A percentile compares a stretch with the other conserved stretches of the same genome.
Evolutionary conservation across 805 yeast species (phyloP).

Genomic region (Metschnikowia corniflorae): DNA sequence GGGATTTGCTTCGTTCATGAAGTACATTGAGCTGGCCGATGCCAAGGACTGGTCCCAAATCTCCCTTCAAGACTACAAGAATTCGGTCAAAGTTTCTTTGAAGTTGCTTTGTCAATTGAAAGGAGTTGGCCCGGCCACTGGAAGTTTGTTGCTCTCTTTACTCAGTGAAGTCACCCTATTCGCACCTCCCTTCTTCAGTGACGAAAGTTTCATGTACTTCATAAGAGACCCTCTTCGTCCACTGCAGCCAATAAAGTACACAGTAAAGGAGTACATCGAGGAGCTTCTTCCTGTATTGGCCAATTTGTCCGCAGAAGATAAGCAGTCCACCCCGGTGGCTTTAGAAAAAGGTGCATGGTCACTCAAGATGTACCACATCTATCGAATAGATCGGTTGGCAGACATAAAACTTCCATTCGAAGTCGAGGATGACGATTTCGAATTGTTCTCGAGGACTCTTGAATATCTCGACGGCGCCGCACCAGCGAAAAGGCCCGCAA

Average conservation of each 20-base stretch:
- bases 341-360: slow-evolving; percentile 40
- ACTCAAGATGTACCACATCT: slow-evolving; percentile 27
- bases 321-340: slow-evolving; percentile 2
- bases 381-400: slow-evolving; percentile 23
- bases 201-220: slow-evolving; percentile 41
- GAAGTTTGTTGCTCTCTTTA: slow-evolving; percentile 41
- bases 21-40: slow-evolving; percentile 3
- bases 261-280: slow-evolving; percentile 38
- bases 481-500: slow-evolving; percentile 1
- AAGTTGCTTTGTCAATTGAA: slow-evolving; percentile 32
- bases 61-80: slow-evolving; percentile 15
- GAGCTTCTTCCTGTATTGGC: slow-evolving; percentile 25
- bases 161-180: slow-evolving; percentile 18
- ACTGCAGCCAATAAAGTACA: slow-evolving; percentile 37
- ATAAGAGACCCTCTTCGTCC: slow-evolving; percentile 26
- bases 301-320: slow-evolving; percentile 1
- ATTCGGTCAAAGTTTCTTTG: slow-evolving; percentile 23
- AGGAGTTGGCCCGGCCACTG: slow-evolving; percentile 54
- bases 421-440: slow-evolving; percentile 11
- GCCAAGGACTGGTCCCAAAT: slow-evolving; percentile 9
- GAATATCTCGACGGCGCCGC: not conserved
- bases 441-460: slow-evolving; percentile 2
- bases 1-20: slow-evolving; percentile 21
- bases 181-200: slow-evolving; percentile 48
- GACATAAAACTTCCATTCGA: slow-evolving; percentile 23